A percentile compares a stretch with the other conserved stretches of the same genome.
Conservation (phyloP, 805 yeast species). For the Ogataea angusta region DNA sequence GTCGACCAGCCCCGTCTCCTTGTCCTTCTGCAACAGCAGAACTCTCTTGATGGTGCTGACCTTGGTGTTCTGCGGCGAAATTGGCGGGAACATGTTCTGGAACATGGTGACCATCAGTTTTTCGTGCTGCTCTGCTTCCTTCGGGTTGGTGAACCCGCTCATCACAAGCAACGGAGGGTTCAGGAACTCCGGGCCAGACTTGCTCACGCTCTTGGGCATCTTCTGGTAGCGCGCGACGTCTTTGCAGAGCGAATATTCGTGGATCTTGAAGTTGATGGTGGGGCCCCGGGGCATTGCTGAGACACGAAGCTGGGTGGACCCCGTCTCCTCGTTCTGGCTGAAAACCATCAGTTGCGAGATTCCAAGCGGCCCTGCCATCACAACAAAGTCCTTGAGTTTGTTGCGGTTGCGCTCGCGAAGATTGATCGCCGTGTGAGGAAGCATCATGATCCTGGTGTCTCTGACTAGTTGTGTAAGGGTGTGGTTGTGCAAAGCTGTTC, state of each 20-base stretch:
- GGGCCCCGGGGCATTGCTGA: conserved; percentile 95
- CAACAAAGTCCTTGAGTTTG: conserved; percentile 86
- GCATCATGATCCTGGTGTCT: conserved; percentile 88
- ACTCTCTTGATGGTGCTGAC: conserved; percentile 79
- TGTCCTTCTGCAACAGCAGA: conserved; percentile 71
- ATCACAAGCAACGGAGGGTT: conserved; percentile 88
- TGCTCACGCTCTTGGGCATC: conserved; percentile 74
- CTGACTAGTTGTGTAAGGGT: conserved; percentile 79
- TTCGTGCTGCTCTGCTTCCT: conserved; percentile 65
- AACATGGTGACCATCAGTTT: conserved; percentile 83
- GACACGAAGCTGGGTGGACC: conserved; percentile 77
- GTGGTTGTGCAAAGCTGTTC: conserved; percentile 69
- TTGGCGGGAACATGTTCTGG: conserved; percentile 94
- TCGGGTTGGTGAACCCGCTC: conserved; percentile 81
- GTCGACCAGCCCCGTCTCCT: conserved; percentile 70
- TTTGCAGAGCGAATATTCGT: conserved; percentile 73
- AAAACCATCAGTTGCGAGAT: conserved; percentile 86
- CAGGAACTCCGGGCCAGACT: conserved; percentile 57
- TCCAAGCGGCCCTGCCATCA: conserved; percentile 97
- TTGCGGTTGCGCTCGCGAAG: conserved; percentile 84
- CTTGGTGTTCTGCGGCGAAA: conserved; percentile 78
- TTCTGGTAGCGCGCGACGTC: conserved; percentile 70
- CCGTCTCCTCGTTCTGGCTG: conserved; percentile 73
- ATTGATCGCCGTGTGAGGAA: conserved; percentile 92
- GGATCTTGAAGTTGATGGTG: conserved; percentile 76